These are phyloP conservation scores for Coix lacrymajobi DNA, from an alignment of 176 grass and related monocot species.

Conservation along the genomic window DNA sequence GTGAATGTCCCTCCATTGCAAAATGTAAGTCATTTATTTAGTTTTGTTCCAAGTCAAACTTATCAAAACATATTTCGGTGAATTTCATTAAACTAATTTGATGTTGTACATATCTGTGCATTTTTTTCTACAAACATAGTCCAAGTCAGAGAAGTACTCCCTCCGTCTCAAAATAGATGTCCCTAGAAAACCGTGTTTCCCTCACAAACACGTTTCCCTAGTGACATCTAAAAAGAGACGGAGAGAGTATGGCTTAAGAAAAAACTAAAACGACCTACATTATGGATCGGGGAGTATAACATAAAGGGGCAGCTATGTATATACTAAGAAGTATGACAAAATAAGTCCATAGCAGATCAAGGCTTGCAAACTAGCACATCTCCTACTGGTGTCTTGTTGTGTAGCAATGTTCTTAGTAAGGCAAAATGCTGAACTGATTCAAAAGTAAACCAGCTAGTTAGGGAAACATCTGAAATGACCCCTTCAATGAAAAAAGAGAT, in stretches of 20 bases:
- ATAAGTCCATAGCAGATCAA: neutral
- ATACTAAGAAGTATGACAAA: neutral
- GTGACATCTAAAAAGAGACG: no score
- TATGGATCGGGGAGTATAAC: neutral
- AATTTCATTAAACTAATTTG: neutral
- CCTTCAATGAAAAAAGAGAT: neutral
- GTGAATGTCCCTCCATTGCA: no score
- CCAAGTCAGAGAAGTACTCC: no score
- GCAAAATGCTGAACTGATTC: conserved; percentile 4
- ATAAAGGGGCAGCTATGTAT: neutral
- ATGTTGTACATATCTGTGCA: neutral
- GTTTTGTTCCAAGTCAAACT: no score
- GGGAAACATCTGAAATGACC: neutral
- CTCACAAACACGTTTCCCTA: no score
- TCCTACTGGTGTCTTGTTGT: neutral
- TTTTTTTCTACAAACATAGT: neutral
- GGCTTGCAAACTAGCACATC: neutral
- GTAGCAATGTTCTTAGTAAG: neutral
- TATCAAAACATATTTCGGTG: no score
- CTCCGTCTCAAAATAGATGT: no score
- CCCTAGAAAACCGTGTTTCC: no score
- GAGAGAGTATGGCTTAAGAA: neutral
- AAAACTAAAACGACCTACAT: neutral
- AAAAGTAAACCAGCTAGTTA: neutral
- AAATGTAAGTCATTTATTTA: no score